Evolutionary conservation across 2,329 filamentous ascomycete genomes (phyloP), one percentile per base, ranked within the genome.

Genomic region (Corynespora cassiicola): DNA sequence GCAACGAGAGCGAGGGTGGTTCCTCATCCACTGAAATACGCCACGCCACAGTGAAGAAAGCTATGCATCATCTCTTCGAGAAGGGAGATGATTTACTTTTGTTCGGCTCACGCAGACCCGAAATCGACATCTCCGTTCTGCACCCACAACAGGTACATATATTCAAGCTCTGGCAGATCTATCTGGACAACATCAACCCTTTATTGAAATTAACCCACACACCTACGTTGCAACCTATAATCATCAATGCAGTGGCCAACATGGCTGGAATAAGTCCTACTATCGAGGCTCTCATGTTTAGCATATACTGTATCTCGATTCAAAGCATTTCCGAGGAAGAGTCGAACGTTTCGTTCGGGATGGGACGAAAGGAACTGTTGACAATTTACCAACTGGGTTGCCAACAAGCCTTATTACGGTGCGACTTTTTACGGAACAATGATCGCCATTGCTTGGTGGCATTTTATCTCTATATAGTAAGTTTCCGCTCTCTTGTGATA

Each of bases 101-200:
- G 0, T 78, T 85, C 50, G 78, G 78, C 19, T 66, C 72, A 2
- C 67, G 56, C 4, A 63, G 65, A 12, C 52, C 78, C 15, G 78
- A 80, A 43, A 78, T 87, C 14, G 79, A 88, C 45, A 65, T 89
- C 27, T 71, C 76, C 10, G 72, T 75, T 24, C 70, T 86, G 5
- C 86, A 88, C 56, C 86, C 87, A 1, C 58, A 81, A 1, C 81
- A 83, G 1, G 80, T 79, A 1, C 84, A 87, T 42, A 83, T 87
- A 36, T 77, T 80, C 1, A 82, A 80, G 33, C 75, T 92, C 6
- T 92, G 88, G 88, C 85, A 90, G 58, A 73, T 84, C 5, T 90
- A 85, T 52, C 70, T 90, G 8, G 84, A 66, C 10, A 63, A 63
- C 20, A 42, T 65, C n/a, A 58, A 65, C 14, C 61, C 63, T 6